Percentiles rank a stretch among this genome's conserved stretches.
Conservation (phyloP, 768 basidiomycete genomes). For the Amanita thiersii region DNA sequence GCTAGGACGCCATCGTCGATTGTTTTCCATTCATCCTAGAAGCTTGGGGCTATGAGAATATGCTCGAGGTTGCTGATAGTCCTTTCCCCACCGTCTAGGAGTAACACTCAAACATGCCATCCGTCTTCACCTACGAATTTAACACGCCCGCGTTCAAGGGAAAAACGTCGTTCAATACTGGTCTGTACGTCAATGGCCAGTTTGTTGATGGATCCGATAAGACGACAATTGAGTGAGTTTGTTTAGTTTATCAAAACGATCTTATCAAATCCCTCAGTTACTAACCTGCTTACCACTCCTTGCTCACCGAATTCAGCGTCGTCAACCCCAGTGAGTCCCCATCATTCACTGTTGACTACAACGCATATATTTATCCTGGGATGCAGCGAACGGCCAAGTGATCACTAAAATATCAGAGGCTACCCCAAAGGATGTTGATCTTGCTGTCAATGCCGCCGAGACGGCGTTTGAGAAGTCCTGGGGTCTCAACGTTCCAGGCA, state of each 20-base stretch:
- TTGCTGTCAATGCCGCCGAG: slow-evolving; percentile 62
- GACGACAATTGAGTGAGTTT: slow-evolving; percentile 5
- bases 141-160: slow-evolving; percentile 48
- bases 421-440: slow-evolving; percentile 64
- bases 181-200: slow-evolving; percentile 18
- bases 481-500: slow-evolving; percentile 55
- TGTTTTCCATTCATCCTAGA: too few relatives aligned
- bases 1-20: too few relatives aligned
- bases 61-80: too few relatives aligned
- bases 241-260: too few relatives aligned
- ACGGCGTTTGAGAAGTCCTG: slow-evolving; percentile 51
- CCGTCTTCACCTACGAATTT: slow-evolving; percentile 39
- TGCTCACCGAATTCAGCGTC: too few relatives aligned
- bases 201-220: slow-evolving; percentile 7
- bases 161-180: slow-evolving; percentile 50
- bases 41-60: too few relatives aligned
- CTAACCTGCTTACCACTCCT: too few relatives aligned
- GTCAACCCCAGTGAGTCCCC: slow-evolving; percentile 42
- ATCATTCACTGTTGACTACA: not conserved
- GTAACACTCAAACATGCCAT: slow-evolving; percentile 18
- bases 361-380: not conserved
- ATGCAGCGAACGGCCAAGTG: slow-evolving; percentile 53
- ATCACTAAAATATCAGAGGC: slow-evolving; percentile 53
- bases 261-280: too few relatives aligned
- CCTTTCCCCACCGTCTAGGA: not conserved